phyloP scores from a whole-genome alignment of 768 basidiomycete species.

The Boletus sensibilis region DNA sequence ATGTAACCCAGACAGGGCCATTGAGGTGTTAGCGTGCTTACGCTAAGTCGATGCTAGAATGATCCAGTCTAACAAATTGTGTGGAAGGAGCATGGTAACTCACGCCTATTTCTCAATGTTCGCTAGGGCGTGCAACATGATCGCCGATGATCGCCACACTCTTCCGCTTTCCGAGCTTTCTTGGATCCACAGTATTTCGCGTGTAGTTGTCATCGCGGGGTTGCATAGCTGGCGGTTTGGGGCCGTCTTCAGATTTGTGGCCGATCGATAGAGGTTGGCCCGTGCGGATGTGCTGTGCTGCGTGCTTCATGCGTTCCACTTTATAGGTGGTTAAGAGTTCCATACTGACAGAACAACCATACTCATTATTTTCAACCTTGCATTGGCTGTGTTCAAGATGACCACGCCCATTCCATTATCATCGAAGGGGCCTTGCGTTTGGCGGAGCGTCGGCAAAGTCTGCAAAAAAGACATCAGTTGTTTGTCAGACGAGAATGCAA shows the following conservation, averaged over 20 bases:
- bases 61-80: too few species aligned
- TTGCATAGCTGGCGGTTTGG: conserved; percentile 48
- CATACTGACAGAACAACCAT: background rate
- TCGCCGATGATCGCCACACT: conserved; percentile 37
- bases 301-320: conserved; percentile 69
- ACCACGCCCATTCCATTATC: conserved; percentile 77
- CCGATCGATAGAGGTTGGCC: conserved; percentile 69
- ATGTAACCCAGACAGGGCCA: too few species aligned
- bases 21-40: too few species aligned
- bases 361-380: background rate
- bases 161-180: conserved; percentile 57
- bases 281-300: conserved; percentile 65
- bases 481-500: conserved; percentile 34
- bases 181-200: conserved; percentile 56
- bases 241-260: conserved; percentile 45
- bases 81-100: too few species aligned
- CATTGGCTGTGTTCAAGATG: conserved; percentile 64
- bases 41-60: too few species aligned
- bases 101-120: too few species aligned
- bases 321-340: background rate
- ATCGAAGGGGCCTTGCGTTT: conserved; percentile 48
- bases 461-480: conserved; percentile 28
- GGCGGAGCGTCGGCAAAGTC: conserved; percentile 68
- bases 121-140: too few species aligned
- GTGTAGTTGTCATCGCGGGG: conserved; percentile 53